A percentile compares a stretch with the other conserved stretches of the same genome.
Evolutionary conservation across 2,329 filamentous ascomycete species (phyloP).

Genomic region (Teratosphaeria zuluensis): DNA sequence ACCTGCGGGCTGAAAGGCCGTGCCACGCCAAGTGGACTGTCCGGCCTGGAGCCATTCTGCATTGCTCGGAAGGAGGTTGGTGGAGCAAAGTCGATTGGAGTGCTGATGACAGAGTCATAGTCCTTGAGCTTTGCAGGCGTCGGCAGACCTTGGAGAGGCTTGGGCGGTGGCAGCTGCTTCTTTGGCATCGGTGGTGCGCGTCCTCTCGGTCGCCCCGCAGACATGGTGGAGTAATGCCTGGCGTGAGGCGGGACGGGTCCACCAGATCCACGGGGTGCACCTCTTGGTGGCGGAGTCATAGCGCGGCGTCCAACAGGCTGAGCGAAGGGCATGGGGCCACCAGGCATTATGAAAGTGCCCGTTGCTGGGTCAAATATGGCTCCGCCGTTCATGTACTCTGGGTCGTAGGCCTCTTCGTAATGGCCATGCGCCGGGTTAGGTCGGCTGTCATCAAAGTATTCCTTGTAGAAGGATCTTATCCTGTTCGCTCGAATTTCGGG

Average conservation of each 20-base stretch:
- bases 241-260: conserved; percentile 22
- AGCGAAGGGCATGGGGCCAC: conserved; percentile 53
- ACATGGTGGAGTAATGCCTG: conserved; percentile 36
- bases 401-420: conserved; percentile 66
- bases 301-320: conserved; percentile 79
- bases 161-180: conserved; percentile 60
- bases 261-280: conserved; percentile 39
- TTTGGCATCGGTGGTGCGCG: conserved; percentile 31
- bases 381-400: conserved; percentile 55
- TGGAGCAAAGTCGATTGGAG: conserved; percentile 77
- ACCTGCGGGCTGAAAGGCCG: conserved; percentile 66
- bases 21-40: conserved; percentile 48
- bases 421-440: conserved; percentile 27
- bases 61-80: conserved; percentile 53
- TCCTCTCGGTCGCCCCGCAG: conserved; percentile 17
- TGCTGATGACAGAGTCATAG: conserved; percentile 50
- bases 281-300: conserved; percentile 84
- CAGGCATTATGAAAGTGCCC: conserved; percentile 51
- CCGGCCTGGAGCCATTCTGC: conserved; percentile 53
- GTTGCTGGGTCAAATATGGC: conserved; percentile 46
- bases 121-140: conserved; percentile 84
- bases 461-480: conserved; percentile 98
- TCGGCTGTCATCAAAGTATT: conserved; percentile 89
- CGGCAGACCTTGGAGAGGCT: conserved; percentile 64
- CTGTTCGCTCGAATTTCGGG: conserved; percentile 90